These are phyloP conservation scores for Triticum turgidum DNA, from an alignment of 176 grass and related monocot species.

Conservation along the genomic window DNA sequence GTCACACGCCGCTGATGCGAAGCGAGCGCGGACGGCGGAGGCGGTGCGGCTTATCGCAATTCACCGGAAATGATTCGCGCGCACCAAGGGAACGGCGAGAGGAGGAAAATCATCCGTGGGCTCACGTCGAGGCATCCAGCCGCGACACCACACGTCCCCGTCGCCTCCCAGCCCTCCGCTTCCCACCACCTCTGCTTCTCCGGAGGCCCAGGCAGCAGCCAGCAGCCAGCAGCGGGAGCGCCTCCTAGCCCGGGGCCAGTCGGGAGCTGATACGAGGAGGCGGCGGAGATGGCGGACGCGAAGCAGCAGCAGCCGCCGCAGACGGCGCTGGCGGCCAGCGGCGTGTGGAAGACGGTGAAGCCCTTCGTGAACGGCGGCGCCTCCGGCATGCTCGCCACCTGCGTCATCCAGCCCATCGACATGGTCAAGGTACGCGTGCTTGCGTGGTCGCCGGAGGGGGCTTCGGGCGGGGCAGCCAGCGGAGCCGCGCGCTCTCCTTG, in stretches of 20 bases:
- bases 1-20: background rate
- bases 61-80: conserved; percentile 8
- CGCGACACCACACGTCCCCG: background rate
- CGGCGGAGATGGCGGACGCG: conserved; percentile 60
- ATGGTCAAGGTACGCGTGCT: conserved; percentile 62
- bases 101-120: background rate
- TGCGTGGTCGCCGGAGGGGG: too few species aligned
- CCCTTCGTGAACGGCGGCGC: conserved; percentile 69
- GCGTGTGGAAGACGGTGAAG: conserved; percentile 69
- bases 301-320: conserved; percentile 47
- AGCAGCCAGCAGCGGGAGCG: background rate
- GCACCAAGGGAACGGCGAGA: background rate
- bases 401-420: conserved; percentile 87
- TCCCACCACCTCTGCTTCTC: conserved; percentile 6
- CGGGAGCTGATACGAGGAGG: background rate
- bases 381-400: conserved; percentile 79
- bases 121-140: conserved; percentile 24
- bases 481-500: background rate
- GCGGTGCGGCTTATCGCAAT: background rate
- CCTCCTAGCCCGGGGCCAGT: background rate
- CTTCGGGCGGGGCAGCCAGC: too few species aligned
- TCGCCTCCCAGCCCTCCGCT: background rate
- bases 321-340: conserved; percentile 30
- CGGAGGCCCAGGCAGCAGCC: background rate
- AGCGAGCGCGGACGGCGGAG: background rate